Evolutionary conservation across 345 rosid species (phyloP).

Genomic region (Citrus reticulata): DNA sequence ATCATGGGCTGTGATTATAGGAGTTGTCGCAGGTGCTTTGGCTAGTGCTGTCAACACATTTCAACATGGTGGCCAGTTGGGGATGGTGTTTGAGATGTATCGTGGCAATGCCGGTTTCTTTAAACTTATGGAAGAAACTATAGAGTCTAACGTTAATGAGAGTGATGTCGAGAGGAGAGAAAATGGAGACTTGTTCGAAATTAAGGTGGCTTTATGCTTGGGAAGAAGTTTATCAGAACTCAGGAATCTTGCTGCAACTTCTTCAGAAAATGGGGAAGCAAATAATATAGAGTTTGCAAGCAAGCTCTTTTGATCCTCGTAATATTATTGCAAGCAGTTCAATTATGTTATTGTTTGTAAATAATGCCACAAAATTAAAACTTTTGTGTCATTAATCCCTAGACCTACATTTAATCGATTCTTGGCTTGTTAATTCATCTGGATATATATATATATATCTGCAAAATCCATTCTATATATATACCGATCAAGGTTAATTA

Average conservation of each 20-base stretch:
- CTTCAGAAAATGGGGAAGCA: conserved; percentile 8
- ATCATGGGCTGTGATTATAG: conserved; percentile 26
- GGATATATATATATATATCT: no score
- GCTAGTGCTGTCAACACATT: conserved; percentile 36
- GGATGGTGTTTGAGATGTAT: conserved; percentile 61
- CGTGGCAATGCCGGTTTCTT: conserved; percentile 47
- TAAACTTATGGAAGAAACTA: conserved; percentile 36
- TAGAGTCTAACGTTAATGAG: conserved; percentile 35
- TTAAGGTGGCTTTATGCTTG: conserved; percentile 41
- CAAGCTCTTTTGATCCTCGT: conserved; percentile 36
- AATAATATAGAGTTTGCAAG: conserved; percentile 41
- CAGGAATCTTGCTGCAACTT: conserved; percentile 21
- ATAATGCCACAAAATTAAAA: background rate
- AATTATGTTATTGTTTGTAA: background rate
- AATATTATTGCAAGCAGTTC: background rate
- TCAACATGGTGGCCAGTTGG: conserved; percentile 49
- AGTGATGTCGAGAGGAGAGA: conserved; percentile 32
- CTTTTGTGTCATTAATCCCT: no score
- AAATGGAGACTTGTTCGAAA: conserved; percentile 35
- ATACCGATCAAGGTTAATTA: no score
- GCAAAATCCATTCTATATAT: no score
- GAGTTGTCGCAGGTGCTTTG: conserved; percentile 35
- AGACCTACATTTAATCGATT: no score
- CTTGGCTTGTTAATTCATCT: no score
- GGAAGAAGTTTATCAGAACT: conserved; percentile 52